Evolutionary conservation across 495 filamentous ascomycete genomes (phyloP), one percentile per base, ranked within the genome.

Genomic region (Ascobolus immersus): DNA sequence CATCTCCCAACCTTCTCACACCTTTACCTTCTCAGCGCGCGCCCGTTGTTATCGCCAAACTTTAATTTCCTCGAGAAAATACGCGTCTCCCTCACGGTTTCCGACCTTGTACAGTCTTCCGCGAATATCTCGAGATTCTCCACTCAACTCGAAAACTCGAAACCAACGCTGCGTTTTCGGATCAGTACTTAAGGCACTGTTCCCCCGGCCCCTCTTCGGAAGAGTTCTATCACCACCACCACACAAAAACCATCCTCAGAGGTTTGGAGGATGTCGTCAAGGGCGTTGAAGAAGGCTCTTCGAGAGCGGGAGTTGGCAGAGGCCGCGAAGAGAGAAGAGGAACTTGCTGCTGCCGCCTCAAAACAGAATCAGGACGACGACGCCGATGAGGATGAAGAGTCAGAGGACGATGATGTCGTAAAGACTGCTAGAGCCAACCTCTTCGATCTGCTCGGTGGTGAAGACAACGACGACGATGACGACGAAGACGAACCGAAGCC

Each of bases 381-480:
- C 7, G 14, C 13, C n/a, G 20, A 44, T 7, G 41, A 42, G 8
- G 43, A 46, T 6, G 49, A 44, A 6, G 42, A 43, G 9, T 36
- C 39, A 5, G 53, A 54, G 22, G 51, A 55, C 6, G 35, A 45
- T 18, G 47, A 42, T 22, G 32, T 38, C 14, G 28, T 27, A 19
- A 29, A 33, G 19, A 32, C 42, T 5, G 32, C 38, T n/a, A n/a
- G 4, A 15, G 28, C 25, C 11, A 56, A 48, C 23, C 22, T 48
- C 8, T 55, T 55, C 24, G 53, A 48, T 4, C 37, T 52, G 8
- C 46, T 55, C 6, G 53, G 50, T 5, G 49, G 52, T 3, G 56
- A 55, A 0, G 49, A 54, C 23, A 45, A 49, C 17, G 55, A 69
- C 38, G 59, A 65, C 10, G 55, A 55, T 9, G 49, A 50, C 11